These are phyloP conservation scores for Podospora pseudocomata DNA, from an alignment of 495 filamentous ascomycete species.

Conservation along the genomic window DNA sequence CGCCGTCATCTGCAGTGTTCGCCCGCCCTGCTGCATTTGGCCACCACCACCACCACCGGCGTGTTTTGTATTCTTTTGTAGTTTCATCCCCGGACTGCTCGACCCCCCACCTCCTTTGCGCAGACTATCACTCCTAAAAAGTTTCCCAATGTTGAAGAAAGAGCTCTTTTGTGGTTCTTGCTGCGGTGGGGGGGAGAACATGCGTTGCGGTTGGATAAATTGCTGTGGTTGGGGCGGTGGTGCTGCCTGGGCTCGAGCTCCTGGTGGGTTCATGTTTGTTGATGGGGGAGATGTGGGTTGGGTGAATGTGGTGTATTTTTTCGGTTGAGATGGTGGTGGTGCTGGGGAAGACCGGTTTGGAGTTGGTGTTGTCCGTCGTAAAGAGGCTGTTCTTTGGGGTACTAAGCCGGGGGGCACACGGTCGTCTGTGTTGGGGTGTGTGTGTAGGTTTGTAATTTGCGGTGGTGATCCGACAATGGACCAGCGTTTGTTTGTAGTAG, in stretches of 20 bases:
- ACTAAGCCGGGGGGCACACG: not conserved
- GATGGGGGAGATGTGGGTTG: not conserved
- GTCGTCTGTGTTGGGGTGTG: not conserved
- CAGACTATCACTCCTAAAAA: not conserved
- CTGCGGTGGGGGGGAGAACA: not conserved
- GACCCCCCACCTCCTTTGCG: not conserved
- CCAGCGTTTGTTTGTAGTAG: not conserved
- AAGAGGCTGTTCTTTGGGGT: not conserved
- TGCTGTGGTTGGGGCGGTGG: too few species aligned
- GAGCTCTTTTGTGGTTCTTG: not conserved
- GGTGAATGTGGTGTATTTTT: not conserved
- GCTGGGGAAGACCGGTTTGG: not conserved
- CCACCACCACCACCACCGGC: too few species aligned
- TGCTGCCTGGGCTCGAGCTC: not conserved
- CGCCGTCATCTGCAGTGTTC: constrained; percentile 10
- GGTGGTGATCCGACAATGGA: not conserved
- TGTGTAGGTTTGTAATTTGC: not conserved
- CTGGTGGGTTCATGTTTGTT: not conserved
- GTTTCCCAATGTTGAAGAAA: not conserved
- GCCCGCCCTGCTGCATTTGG: not conserved
- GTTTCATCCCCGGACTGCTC: not conserved
- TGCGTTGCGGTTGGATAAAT: not conserved
- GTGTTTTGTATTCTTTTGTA: not conserved
- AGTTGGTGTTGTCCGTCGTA: not conserved
- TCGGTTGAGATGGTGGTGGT: not conserved